Base-by-base conservation (phyloP, 2,329 filamentous ascomycete species). In the Purpureocillium takamizusanense region DNA sequence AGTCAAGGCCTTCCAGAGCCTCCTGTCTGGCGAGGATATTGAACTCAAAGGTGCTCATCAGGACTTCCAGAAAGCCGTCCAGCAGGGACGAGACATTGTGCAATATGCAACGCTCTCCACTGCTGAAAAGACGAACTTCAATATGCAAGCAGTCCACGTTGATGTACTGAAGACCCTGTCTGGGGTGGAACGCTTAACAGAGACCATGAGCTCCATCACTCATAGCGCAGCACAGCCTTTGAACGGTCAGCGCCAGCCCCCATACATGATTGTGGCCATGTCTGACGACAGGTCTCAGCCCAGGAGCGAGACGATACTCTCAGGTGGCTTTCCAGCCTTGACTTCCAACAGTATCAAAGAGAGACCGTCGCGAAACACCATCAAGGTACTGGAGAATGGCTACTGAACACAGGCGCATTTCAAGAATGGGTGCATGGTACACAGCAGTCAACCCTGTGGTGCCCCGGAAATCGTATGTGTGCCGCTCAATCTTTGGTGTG, bases 1-100 rank as follows among this genome's bases (percentile, higher is more conserved):
- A 42, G 40, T 42, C 36, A 39, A 42, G 32, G 40, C 40, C 7
- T 42, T 42, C 21, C 33, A 33, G 28, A 36, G 7, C 27, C 34
- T 42, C 12, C 27, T 39, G 9, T 42, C 40, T 12, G 40, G 40
- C 11, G 36, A 42, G 25, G 40, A 42, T 28, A 25, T 37, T 27
- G 40, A 36, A 31, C 40, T 42, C 13, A 42, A 39, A 32, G 23
- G 33, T 14, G 37, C 36, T 14, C 32, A 42, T 37, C 17, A 39
- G 29, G 30, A 29, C 14, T 42, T 42, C 31, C 40, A 42, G 30
- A 39, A 39, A 34, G 35, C 35, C 21, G 37, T 42, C 21, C 36
- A 42, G n/a, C 33, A 23, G 12, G 40, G 34, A 18, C 36, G 36
- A 31, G 40, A 36, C n/a, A 30, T 39, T 33, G 40, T 42, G 21